Evolutionary conservation across 805 yeast species (phyloP).

Genomic region (Wickerhamomyces subpelliculosus): DNA sequence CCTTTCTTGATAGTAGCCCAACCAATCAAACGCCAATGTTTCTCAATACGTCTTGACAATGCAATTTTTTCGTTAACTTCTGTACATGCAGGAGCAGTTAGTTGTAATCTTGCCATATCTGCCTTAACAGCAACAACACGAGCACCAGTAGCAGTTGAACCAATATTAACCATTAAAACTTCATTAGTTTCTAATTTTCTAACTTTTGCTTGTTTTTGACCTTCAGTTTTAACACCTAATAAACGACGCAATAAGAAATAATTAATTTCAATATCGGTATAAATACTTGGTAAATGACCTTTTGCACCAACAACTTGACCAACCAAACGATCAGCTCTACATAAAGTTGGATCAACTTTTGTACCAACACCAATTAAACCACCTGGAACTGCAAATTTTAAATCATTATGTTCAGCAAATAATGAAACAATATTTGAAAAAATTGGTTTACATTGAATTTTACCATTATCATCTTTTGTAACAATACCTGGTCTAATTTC

Average conservation of each 20-base stretch:
- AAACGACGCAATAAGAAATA: conserved; percentile 94
- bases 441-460: conserved; percentile 92
- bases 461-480: conserved; percentile 81
- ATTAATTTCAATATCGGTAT: conserved; percentile 95
- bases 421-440: conserved; percentile 89
- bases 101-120: conserved; percentile 96
- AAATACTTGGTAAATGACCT: conserved; percentile 92
- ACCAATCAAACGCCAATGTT: conserved; percentile 99
- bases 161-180: conserved; percentile 97
- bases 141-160: conserved; percentile 99
- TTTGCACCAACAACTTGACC: conserved; percentile 99
- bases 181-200: conserved; percentile 91
- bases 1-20: conserved; percentile 99
- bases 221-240: conserved; percentile 97
- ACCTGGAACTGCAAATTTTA: conserved; percentile 99
- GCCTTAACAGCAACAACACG: conserved; percentile 97
- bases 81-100: conserved; percentile 98
- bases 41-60: conserved; percentile 95
- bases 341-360: conserved; percentile 94
- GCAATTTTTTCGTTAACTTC: conserved; percentile 98
- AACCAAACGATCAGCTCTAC: conserved; percentile 98
- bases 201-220: conserved; percentile 94
- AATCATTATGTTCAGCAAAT: conserved; percentile 95
- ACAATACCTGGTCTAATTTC: conserved; percentile 99
- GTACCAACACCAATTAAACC: conserved; percentile 99